Evolutionary conservation across 1,139 yeast species (phyloP), one percentile per base, ranked within the genome.

Genomic region (Blastobotrys persicus): DNA sequence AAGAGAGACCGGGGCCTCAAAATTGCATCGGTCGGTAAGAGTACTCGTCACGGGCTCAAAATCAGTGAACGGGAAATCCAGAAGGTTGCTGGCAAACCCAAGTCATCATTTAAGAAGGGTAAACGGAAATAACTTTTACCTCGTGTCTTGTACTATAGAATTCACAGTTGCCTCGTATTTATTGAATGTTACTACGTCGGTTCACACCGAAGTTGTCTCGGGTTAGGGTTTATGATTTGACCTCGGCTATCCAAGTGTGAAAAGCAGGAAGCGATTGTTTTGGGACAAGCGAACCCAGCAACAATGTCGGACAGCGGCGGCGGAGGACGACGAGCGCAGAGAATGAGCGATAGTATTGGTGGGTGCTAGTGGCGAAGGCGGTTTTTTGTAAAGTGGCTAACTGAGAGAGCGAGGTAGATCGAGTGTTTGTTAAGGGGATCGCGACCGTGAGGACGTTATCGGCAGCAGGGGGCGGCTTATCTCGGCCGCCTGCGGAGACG

Each of bases 41-140:
- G 83, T 31, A 88, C 97, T 0, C 75, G 85, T 59, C 85, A 88
- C 58, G 98, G 98, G 2, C 72, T 91, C 56, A 75, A 83, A n/a
- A 77, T 91, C 31, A 79, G 89, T 11, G 78, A 80, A 55, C 70
- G 71, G 14, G 97, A 91, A 45, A 83, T 88, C 50, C 80, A 64
- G 9, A 59, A 60, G 42, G 50, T 50, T 41, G 35, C 59, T 11
- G 42, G 34, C 11, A 39, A 31, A 14, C 9, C 34, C 16, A 45
- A 44, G 37, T 12, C 41, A n/a, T n/a, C n/a, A 9, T 18, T 23
- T n/a, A 37, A 37, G 19, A 19, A 37, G 12, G 19, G 19, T 4
- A 37, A 37, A 18, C 41, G 41, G 19, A 37, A 37, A 18, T 37
- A 37, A 19, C 28, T 23, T 23, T 23, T 23, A 9, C 9, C 9